Conservation (phyloP, 148 eudicot species). For the Talinum fruticosum region DNA sequence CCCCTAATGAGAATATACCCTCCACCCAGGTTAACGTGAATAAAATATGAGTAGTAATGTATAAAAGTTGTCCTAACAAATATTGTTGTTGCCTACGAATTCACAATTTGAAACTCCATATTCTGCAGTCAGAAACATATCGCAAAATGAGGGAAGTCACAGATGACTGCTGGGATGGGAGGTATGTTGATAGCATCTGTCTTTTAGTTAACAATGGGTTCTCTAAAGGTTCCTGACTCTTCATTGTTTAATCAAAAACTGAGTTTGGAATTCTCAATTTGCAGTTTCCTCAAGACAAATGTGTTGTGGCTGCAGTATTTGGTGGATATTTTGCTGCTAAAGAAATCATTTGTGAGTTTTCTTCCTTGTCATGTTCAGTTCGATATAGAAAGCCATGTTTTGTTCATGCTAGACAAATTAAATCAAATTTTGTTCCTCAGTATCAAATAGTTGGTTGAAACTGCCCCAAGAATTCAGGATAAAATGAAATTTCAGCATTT, state of each 20-base stretch:
- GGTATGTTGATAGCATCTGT: conserved; percentile 37
- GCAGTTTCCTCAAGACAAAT: conserved; percentile 93
- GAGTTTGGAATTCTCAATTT: conserved; percentile 15
- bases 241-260: background rate
- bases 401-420: background rate
- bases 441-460: no score
- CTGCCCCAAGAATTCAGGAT: no score
- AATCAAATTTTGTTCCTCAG: background rate
- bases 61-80: background rate
- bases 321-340: conserved; percentile 69
- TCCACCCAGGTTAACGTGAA: background rate
- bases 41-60: background rate
- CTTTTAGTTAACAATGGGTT: background rate
- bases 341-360: conserved; percentile 78
- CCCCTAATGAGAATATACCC: background rate
- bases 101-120: conserved; percentile 8
- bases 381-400: background rate
- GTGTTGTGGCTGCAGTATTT: conserved; percentile 91
- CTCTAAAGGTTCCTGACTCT: background rate
- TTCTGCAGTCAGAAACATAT: conserved; percentile 80
- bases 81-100: background rate
- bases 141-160: conserved; percentile 85
- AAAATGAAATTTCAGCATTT: no score
- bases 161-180: conserved; percentile 94
- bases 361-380: background rate